Evolutionary conservation across 495 filamentous ascomycete species (phyloP).

Genomic region (Neurospora sp.): DNA sequence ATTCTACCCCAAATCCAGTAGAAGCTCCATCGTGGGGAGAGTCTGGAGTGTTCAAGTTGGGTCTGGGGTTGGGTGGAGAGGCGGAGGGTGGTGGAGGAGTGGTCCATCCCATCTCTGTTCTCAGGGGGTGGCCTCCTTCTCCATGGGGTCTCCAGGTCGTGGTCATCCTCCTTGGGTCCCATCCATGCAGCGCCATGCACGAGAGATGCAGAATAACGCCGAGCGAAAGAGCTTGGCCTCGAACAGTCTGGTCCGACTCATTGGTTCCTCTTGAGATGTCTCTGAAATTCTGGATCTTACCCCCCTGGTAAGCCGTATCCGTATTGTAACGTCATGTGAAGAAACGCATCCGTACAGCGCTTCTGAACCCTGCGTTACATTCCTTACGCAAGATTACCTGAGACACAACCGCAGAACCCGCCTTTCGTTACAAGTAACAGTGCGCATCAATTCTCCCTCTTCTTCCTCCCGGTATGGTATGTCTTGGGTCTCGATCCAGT

Average conservation of each 20-base stretch:
- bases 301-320: not conserved
- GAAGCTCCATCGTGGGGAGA: not conserved
- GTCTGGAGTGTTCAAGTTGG: not conserved
- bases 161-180: not conserved
- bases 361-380: not conserved
- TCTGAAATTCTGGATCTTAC: not conserved
- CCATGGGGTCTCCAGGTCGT: not conserved
- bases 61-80: not conserved
- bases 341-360: not conserved
- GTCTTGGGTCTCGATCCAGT: not conserved
- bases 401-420: not conserved
- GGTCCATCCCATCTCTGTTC: not conserved
- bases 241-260: not conserved
- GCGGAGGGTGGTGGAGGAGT: not conserved
- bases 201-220: not conserved
- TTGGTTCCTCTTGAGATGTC: not conserved
- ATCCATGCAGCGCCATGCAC: not conserved
- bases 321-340: not conserved
- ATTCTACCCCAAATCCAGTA: not conserved
- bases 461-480: not conserved
- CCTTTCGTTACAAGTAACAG: not conserved
- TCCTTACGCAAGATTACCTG: not conserved
- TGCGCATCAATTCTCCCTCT: not conserved
- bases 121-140: not conserved
- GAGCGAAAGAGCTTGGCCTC: not conserved